A percentile compares a stretch with the other conserved stretches of the same genome.
Evolutionary conservation across 2,329 filamentous ascomycete genomes (phyloP).

Genomic region (Arthrobotrys megalospora): DNA sequence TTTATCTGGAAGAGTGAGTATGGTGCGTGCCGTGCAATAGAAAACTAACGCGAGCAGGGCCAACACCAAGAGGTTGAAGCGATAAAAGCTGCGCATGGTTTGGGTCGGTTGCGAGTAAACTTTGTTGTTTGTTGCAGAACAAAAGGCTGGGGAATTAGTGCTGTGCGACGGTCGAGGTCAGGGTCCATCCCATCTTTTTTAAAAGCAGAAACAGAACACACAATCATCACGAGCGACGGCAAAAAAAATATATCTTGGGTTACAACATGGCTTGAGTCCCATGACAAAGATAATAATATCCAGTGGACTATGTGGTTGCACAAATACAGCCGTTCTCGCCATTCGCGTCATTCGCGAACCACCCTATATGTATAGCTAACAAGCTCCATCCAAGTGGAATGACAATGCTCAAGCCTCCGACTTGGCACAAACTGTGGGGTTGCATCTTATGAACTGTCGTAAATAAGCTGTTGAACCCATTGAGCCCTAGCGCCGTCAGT

Average conservation of each 20-base stretch:
- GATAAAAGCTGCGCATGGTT: conserved; percentile 14
- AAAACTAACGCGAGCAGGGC: conserved; percentile 29
- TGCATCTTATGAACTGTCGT: no score
- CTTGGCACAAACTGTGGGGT: no score
- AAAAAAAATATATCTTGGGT: background rate
- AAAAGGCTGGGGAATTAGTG: background rate
- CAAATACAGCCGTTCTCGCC: no score
- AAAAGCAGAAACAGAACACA: background rate
- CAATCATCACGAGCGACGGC: background rate
- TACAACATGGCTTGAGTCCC: background rate
- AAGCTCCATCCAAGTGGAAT: no score
- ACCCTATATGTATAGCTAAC: no score
- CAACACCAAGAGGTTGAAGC: conserved; percentile 22
- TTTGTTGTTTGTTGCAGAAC: background rate
- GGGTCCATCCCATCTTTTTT: background rate
- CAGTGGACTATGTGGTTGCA: no score
- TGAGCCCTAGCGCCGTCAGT: no score
- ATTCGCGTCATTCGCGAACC: no score
- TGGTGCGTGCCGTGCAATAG: conserved; percentile 23
- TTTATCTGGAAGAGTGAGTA: conserved; percentile 2
- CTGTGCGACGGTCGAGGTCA: background rate
- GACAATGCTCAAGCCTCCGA: no score
- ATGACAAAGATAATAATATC: background rate
- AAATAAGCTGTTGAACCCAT: no score
- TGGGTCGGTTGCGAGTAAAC: background rate